Percentiles rank a stretch among this genome's conserved stretches.
Evolutionary conservation across 208 protist genomes (phyloP).

Genomic region (Sergeia podlipaevii): DNA sequence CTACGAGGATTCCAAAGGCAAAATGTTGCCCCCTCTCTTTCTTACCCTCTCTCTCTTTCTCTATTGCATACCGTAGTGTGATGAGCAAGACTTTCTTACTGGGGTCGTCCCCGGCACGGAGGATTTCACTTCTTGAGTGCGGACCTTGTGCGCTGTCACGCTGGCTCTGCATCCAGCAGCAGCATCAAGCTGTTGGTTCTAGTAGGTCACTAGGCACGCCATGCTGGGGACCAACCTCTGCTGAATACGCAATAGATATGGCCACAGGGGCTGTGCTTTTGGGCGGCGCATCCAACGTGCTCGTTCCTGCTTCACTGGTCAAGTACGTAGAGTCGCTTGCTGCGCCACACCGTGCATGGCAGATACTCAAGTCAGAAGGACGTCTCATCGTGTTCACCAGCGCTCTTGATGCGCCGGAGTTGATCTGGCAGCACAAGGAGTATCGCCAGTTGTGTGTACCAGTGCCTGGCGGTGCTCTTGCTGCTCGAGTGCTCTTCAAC

Average conservation of each 20-base stretch:
- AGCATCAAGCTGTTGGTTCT: background rate
- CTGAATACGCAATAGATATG: conserved; percentile 34
- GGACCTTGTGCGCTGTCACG: conserved; percentile 31
- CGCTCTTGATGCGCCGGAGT: conserved; percentile 5
- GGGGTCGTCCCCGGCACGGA: conserved; percentile 7
- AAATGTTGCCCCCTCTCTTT: too few relatives aligned
- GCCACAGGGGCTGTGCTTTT: conserved; percentile 40
- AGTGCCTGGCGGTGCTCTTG: conserved; percentile 66
- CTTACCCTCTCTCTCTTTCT: too few relatives aligned
- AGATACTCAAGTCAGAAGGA: background rate
- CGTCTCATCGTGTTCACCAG: conserved; percentile 14
- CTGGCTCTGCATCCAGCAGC: background rate
- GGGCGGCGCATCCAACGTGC: conserved; percentile 41
- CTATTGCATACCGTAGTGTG: too few relatives aligned
- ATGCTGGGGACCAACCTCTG: conserved; percentile 10
- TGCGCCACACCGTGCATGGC: background rate
- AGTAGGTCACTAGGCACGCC: background rate
- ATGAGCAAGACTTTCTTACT: background rate
- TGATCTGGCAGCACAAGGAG: conserved; percentile 16
- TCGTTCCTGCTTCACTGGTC: conserved; percentile 54
- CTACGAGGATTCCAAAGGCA: too few relatives aligned
- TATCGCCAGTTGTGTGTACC: conserved; percentile 53
- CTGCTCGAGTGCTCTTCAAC: conserved; percentile 52
- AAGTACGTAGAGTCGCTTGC: conserved; percentile 18
- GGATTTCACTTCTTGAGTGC: conserved; percentile 40